phyloP scores from a whole-genome alignment of 768 basidiomycete genomes.

The Boletus vermiculosoides region DNA sequence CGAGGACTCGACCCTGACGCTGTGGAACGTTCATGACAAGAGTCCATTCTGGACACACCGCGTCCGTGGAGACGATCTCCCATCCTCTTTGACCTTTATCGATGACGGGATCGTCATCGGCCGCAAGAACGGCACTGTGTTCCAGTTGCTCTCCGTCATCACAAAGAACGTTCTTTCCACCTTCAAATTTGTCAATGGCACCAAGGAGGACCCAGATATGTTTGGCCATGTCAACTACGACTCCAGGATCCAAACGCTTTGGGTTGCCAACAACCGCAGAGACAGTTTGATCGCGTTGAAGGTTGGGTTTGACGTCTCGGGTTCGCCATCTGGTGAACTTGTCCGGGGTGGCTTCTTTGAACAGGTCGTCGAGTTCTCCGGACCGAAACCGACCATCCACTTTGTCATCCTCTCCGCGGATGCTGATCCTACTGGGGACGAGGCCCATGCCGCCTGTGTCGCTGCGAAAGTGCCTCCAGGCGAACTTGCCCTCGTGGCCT shows the following conservation, averaged over 20 bases:
- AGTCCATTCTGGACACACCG: conserved; percentile 73
- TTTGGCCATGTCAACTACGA: conserved; percentile 88
- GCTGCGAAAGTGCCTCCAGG: conserved; percentile 77
- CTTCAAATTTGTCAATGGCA: conserved; percentile 71
- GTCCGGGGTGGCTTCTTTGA: conserved; percentile 66
- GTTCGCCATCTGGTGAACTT: conserved; percentile 60
- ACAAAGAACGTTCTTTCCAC: conserved; percentile 74
- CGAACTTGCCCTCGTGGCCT: conserved; percentile 79
- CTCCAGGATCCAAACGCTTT: conserved; percentile 78
- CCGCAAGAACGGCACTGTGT: conserved; percentile 78
- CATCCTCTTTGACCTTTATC: conserved; percentile 82
- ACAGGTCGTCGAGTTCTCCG: conserved; percentile 79
- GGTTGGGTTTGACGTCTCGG: conserved; percentile 61
- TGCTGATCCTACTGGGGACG: conserved; percentile 77
- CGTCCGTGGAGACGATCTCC: conserved; percentile 75
- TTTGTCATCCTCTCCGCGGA: conserved; percentile 87
- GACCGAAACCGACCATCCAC: conserved; percentile 83
- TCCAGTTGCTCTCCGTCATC: conserved; percentile 78
- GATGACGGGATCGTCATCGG: conserved; percentile 85
- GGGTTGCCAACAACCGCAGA: conserved; percentile 83
- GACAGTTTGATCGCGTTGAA: conserved; percentile 83
- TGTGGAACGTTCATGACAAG: conserved; percentile 81
- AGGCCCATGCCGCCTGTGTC: conserved; percentile 79
- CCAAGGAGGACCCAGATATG: conserved; percentile 76
- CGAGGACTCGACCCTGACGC: conserved; percentile 74